Evolutionary conservation across 2,329 filamentous ascomycete genomes (phyloP).

Genomic region (Epichloe gansuensis): DNA sequence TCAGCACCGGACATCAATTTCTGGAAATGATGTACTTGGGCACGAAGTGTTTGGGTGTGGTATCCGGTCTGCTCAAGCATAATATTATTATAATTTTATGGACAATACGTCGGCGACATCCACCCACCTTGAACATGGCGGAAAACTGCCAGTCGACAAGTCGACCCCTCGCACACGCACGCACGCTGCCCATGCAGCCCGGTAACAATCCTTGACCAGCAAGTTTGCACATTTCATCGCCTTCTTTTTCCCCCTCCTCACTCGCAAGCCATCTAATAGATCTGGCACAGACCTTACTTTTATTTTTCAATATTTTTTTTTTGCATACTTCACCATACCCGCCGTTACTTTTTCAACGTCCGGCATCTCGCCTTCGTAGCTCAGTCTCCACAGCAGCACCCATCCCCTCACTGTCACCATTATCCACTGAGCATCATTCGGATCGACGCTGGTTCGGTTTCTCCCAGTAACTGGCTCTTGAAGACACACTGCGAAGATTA

Average conservation of each 20-base stretch:
- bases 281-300: background rate
- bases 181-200: background rate
- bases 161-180: no score
- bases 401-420: background rate
- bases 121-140: no score
- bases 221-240: background rate
- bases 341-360: background rate
- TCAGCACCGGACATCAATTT: no score
- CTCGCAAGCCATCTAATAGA: background rate
- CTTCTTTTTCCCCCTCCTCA: background rate
- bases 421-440: background rate
- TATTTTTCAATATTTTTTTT: background rate
- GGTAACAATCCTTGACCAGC: background rate
- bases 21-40: no score
- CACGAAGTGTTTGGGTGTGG: no score
- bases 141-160: no score
- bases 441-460: background rate
- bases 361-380: constrained; percentile 1
- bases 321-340: background rate
- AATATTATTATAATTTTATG: no score
- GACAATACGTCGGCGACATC: no score
- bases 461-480: background rate
- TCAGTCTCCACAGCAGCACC: background rate
- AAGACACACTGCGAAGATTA: background rate
- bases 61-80: no score